Base-by-base conservation (phyloP, 352 stramenopile species). In the Peronospora farinosa region DNA sequence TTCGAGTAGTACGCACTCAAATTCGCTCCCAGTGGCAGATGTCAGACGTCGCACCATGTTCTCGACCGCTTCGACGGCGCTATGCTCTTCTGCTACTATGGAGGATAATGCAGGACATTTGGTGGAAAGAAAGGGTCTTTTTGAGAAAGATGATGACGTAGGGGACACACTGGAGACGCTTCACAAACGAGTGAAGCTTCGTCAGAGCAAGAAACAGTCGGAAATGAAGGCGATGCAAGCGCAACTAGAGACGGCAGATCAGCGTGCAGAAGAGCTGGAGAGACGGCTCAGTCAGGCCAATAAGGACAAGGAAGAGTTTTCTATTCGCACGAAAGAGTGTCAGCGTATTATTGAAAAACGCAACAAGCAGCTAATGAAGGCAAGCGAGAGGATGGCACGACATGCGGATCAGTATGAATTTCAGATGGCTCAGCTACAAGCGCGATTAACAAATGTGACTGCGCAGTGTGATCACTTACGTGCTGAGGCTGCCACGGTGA, bases 331-430 rank as follows among this genome's bases (percentile, higher is more conserved):
- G 49, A 79, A 84, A 35, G 80, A 91, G 40, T 91, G 80, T 47
- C 78, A 91, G 40, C 68, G 75, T 5, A 84, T 89, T 32, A 85
- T 92, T 39, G 81, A 92, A 52, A 92, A 92, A 64, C 78, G 81
- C 56, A 92, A 88, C 65, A 86, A 86, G 48, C 81, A 92, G 43
- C 51, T 92, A 10, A 84, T 89, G 50, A 92, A 92, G 54, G 78
- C 76, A 7, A 92, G 78, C 32, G 81, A 92, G 21, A 74, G 70
- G 42, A 69, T 89, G 35, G 71, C 72, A 25, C 60, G 77, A 3
- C 69, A 81, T 17, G 74, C 72, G 7, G 73, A 92, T 56, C 78
- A 89, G 45, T 76, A 61, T 11, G 78, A 88, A 42, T 57, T 53
- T 15, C 68, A 82, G 37, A 51, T 65, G 7, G 38, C 43, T 2